These are phyloP conservation scores for Vigna unguiculata DNA, from an alignment of 306 rosid species.

Conservation along the genomic window DNA sequence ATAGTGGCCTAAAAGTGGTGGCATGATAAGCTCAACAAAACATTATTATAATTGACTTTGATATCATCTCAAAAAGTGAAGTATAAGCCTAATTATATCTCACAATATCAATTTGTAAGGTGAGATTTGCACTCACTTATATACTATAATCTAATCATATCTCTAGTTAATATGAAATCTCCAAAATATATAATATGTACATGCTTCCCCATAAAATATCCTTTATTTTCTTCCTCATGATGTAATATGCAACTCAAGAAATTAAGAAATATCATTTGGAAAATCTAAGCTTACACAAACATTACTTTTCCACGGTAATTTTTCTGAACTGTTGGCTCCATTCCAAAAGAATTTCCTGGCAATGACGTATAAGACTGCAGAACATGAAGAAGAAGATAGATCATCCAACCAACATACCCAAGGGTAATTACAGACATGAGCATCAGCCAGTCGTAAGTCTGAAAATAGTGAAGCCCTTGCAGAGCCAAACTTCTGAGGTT, in stretches of 20 bases:
- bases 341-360: slow-evolving; percentile 55
- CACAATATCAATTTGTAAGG: no score
- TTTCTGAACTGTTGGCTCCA: slow-evolving; percentile 59
- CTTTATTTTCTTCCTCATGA: slow-evolving; percentile 24
- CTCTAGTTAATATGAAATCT: no score
- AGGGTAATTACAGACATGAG: slow-evolving; percentile 84
- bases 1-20: no score
- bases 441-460: slow-evolving; percentile 95
- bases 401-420: slow-evolving; percentile 93
- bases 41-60: no score
- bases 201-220: slow-evolving; percentile 19
- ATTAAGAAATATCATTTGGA: slow-evolving; percentile 38
- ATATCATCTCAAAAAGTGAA: no score
- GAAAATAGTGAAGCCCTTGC: slow-evolving; percentile 91
- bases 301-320: slow-evolving; percentile 70
- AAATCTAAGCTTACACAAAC: slow-evolving; percentile 55
- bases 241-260: slow-evolving; percentile 35
- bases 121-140: no score
- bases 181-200: background rate
- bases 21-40: no score
- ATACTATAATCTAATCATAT: no score
- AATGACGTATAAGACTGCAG: slow-evolving; percentile 88
- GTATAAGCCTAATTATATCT: no score
- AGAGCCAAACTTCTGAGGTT: slow-evolving; percentile 79
- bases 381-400: slow-evolving; percentile 78